Conservation (phyloP, 2,329 filamentous ascomycete species). For the Ophiocordyceps camponoti-leonardi region DNA sequence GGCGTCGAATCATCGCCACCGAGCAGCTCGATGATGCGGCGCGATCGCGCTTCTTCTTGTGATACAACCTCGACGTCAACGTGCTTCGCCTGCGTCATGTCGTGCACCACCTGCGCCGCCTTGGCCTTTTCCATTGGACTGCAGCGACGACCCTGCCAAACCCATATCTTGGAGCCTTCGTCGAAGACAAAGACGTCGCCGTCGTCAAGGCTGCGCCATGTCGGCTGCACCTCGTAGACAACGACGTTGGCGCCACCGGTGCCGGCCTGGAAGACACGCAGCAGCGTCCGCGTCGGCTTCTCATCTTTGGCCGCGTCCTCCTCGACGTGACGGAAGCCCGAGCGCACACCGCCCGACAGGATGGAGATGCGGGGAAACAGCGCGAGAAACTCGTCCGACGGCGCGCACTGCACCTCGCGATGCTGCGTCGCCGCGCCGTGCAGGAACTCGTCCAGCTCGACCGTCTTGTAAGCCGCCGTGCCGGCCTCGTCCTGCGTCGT, state of each 20-base stretch:
- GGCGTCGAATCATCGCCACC: constrained; percentile 26
- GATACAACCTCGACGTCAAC: constrained; percentile 47
- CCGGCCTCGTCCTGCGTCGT: constrained; percentile 54
- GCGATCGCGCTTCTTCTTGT: constrained; percentile 38
- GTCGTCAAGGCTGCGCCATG: constrained; percentile 44
- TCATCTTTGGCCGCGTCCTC: constrained; percentile 10
- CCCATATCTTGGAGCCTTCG: constrained; percentile 45
- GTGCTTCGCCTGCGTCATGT: constrained; percentile 46
- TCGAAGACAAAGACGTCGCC: constrained; percentile 50
- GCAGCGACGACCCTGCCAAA: constrained; percentile 50
- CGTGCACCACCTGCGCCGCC: constrained; percentile 48
- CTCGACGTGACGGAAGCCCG: constrained; percentile 48
- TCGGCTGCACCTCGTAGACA: constrained; percentile 46
- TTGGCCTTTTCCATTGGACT: constrained; percentile 54
- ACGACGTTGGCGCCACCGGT: constrained; percentile 26
- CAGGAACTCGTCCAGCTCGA: constrained; percentile 52
- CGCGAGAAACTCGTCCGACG: constrained; percentile 40
- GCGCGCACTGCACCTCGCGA: constrained; percentile 42
- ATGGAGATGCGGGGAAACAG: constrained; percentile 46
- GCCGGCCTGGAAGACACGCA: constrained; percentile 42
- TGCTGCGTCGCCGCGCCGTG: constrained; percentile 44
- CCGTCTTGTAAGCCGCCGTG: constrained; percentile 52
- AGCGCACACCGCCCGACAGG: constrained; percentile 39
- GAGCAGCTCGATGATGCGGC: constrained; percentile 36
- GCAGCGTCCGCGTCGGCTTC: constrained; percentile 29